Evolutionary conservation across 306 rosid genomes (phyloP).

Genomic region (Pueraria montana): DNA sequence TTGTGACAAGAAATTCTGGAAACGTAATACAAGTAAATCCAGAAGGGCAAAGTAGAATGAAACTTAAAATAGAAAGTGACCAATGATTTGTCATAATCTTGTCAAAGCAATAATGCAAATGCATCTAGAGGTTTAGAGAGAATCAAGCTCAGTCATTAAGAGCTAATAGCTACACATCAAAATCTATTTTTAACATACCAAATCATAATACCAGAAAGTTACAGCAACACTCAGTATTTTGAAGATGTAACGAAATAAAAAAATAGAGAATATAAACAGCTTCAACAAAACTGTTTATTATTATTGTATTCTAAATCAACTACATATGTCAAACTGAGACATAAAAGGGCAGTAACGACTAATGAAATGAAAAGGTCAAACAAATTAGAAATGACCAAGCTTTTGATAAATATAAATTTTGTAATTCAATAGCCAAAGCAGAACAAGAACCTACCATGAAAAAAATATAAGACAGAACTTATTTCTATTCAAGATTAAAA

Average conservation of each 20-base stretch:
- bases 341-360: not conserved
- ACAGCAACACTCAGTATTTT: slow-evolving; percentile 12
- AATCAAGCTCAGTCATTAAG: slow-evolving; percentile 27
- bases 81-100: not conserved
- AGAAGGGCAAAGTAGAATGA: not conserved
- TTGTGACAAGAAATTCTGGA: not conserved
- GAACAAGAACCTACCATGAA: slow-evolving; percentile 12
- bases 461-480: slow-evolving; percentile 5
- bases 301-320: not conserved
- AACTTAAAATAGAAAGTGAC: slow-evolving; percentile 14
- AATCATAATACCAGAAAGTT: slow-evolving; percentile 19
- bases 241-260: slow-evolving; percentile 6
- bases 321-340: slow-evolving; percentile 4
- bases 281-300: slow-evolving; percentile 32
- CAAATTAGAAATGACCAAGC: slow-evolving; percentile 14
- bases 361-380: slow-evolving; percentile 37
- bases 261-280: not conserved
- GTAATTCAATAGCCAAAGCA: slow-evolving; percentile 23
- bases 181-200: slow-evolving; percentile 32
- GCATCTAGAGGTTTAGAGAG: slow-evolving; percentile 10
- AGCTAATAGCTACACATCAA: not conserved
- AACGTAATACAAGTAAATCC: not conserved
- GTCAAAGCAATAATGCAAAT: slow-evolving; percentile 28
- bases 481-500: not conserved
- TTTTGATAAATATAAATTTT: not conserved